Percentiles rank a stretch among this genome's conserved stretches.
Conservation (phyloP, 2,329 filamentous ascomycete genomes). For the Colletotrichum musicola region DNA sequence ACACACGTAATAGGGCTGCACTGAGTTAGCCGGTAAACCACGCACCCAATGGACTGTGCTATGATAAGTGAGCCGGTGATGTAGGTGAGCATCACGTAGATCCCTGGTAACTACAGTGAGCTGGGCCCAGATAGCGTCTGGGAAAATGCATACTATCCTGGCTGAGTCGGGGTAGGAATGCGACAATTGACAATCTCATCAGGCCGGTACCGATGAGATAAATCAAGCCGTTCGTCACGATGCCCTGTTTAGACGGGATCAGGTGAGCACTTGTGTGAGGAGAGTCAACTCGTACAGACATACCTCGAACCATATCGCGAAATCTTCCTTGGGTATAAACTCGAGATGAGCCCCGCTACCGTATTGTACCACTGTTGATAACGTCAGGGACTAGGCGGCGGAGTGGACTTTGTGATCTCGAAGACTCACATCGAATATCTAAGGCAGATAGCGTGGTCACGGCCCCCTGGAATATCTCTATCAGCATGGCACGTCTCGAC, state of each 20-base stretch:
- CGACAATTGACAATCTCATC: constrained; percentile 49
- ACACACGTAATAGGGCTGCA: constrained; percentile 37
- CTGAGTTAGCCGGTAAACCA: constrained; percentile 36
- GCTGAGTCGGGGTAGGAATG: constrained; percentile 49
- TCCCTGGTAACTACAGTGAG: not conserved
- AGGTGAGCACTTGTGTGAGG: not conserved
- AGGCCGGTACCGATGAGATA: constrained; percentile 49
- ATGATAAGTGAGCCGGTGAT: constrained; percentile 32
- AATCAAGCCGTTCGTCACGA: constrained; percentile 32
- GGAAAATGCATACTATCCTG: constrained; percentile 46
- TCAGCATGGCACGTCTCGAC: not conserved
- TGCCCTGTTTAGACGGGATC: not conserved
- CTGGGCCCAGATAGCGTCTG: not conserved
- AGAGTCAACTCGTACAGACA: not conserved
- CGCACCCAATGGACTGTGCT: constrained; percentile 32
- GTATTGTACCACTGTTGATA: not conserved
- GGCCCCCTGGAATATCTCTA: not conserved
- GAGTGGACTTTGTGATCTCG: not conserved
- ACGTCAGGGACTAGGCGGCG: no score
- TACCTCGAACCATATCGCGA: constrained; percentile 3
- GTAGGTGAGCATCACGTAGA: constrained; percentile 27
- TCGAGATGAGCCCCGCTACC: constrained; percentile 2
- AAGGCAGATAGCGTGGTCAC: not conserved
- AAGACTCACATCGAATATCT: constrained; percentile 5
- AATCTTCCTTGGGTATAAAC: not conserved